Percentiles rank a stretch among this genome's conserved stretches.
These are phyloP conservation scores for Plectosphaerella cucumerina DNA, from an alignment of 2,329 filamentous ascomycete genomes.

Conservation along the genomic window DNA sequence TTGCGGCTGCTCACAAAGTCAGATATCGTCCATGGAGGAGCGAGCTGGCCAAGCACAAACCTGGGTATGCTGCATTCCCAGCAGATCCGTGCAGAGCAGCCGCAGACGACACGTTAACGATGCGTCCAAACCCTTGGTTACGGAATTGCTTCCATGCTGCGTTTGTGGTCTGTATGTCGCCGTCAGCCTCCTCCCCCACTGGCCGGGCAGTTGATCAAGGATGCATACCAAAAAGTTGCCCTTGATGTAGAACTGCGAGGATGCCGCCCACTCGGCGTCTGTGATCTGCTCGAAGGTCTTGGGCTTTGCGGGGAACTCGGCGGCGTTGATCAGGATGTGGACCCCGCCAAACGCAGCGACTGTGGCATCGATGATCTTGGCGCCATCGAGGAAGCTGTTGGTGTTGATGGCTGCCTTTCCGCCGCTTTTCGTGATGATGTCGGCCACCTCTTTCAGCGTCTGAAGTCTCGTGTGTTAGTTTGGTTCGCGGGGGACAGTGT, in stretches of 20 bases:
- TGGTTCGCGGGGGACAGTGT: no score
- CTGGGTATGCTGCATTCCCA: conserved; percentile 92
- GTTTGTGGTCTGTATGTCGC: conserved; percentile 65
- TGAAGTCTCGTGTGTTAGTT: no score
- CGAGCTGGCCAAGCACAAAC: conserved; percentile 32
- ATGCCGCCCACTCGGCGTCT: conserved; percentile 92
- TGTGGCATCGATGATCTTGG: conserved; percentile 90
- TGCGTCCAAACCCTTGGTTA: conserved; percentile 95
- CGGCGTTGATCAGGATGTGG: conserved; percentile 96
- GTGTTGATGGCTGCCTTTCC: conserved; percentile 98
- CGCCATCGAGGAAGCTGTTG: conserved; percentile 87
- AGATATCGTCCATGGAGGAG: not conserved
- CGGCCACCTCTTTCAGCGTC: conserved; percentile 77
- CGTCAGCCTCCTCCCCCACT: not conserved
- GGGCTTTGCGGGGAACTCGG: conserved; percentile 81
- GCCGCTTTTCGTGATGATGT: conserved; percentile 79
- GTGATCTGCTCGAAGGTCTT: conserved; percentile 98
- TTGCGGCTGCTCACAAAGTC: conserved; percentile 61
- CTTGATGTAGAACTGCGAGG: conserved; percentile 86
- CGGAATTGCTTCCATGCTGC: conserved; percentile 97
- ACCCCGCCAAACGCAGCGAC: conserved; percentile 78
- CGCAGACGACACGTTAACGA: conserved; percentile 93
- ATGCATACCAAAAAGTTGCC: conserved; percentile 66
- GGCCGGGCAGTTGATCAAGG: not conserved
- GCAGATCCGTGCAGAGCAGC: conserved; percentile 94